These are phyloP conservation scores for Aphanoascus verrucosus DNA, from an alignment of 2,329 filamentous ascomycete genomes.

Conservation along the genomic window DNA sequence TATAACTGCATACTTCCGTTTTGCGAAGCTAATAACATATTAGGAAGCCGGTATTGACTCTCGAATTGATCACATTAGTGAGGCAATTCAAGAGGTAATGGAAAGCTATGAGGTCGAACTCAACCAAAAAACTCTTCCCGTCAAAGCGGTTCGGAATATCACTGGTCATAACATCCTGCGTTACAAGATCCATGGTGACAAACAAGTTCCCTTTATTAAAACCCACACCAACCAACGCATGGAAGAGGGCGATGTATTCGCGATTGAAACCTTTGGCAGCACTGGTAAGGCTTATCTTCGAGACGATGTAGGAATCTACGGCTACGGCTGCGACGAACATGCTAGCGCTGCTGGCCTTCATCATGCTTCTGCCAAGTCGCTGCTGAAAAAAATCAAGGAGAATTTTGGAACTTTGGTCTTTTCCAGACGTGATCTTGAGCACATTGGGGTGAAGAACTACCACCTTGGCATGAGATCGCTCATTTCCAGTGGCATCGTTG, in stretches of 20 bases:
- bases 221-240: constrained; percentile 35
- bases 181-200: constrained; percentile 48
- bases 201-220: constrained; percentile 45
- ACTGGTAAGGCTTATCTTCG: constrained; percentile 42
- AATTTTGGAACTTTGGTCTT: constrained; percentile 55
- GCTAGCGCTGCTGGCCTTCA: constrained; percentile 31
- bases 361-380: constrained; percentile 45
- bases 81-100: constrained; percentile 51
- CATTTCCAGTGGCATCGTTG: constrained; percentile 48
- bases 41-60: constrained; percentile 46
- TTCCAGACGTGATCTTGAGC: constrained; percentile 51
- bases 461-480: constrained; percentile 48
- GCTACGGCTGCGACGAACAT: constrained; percentile 39
- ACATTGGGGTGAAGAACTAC: constrained; percentile 51
- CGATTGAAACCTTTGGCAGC: constrained; percentile 49
- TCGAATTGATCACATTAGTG: constrained; percentile 45
- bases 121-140: constrained; percentile 38
- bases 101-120: constrained; percentile 52
- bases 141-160: constrained; percentile 47
- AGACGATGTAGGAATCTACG: constrained; percentile 46
- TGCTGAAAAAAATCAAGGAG: constrained; percentile 50
- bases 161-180: constrained; percentile 46
- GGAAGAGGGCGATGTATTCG: constrained; percentile 50
- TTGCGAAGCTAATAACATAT: constrained; percentile 12
- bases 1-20: not conserved